Evolutionary conservation across 306 rosid species (phyloP).

Genomic region (Castanospermum australe): DNA sequence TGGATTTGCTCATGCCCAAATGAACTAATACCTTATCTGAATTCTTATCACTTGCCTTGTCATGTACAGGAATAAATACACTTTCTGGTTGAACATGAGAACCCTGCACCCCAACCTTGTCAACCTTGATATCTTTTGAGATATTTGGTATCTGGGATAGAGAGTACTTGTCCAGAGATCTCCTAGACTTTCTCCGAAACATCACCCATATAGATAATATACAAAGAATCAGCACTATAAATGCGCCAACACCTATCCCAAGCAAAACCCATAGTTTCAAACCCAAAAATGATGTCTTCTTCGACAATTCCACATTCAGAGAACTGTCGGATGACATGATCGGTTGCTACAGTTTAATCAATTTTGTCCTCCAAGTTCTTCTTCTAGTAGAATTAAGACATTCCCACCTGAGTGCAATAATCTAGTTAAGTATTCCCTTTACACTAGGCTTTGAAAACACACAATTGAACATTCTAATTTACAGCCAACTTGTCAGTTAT

Average conservation of each 20-base stretch:
- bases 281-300: slow-evolving; percentile 71
- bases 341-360: slow-evolving; percentile 34
- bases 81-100: slow-evolving; percentile 53
- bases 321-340: slow-evolving; percentile 59
- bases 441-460: slow-evolving; percentile 10
- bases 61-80: slow-evolving; percentile 46
- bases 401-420: slow-evolving; percentile 48
- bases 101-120: slow-evolving; percentile 65
- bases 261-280: slow-evolving; percentile 83
- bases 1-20: slow-evolving; percentile 59
- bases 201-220: slow-evolving; percentile 76
- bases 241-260: slow-evolving; percentile 79
- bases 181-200: slow-evolving; percentile 77
- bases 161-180: slow-evolving; percentile 57
- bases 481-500: slow-evolving; percentile 18
- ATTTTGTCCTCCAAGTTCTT: slow-evolving; percentile 34
- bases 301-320: slow-evolving; percentile 69
- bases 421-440: slow-evolving; percentile 29
- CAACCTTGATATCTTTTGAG: slow-evolving; percentile 84
- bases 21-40: slow-evolving; percentile 63
- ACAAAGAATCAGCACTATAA: slow-evolving; percentile 75
- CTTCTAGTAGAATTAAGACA: slow-evolving; percentile 40
- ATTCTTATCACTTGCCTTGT: slow-evolving; percentile 59
- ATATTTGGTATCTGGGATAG: slow-evolving; percentile 78
- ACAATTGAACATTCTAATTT: neutral